Evolutionary conservation across 1,284 basidiomycete species (phyloP), one percentile per base, ranked within the genome.

Genomic region (Ganoderma multipileum): DNA sequence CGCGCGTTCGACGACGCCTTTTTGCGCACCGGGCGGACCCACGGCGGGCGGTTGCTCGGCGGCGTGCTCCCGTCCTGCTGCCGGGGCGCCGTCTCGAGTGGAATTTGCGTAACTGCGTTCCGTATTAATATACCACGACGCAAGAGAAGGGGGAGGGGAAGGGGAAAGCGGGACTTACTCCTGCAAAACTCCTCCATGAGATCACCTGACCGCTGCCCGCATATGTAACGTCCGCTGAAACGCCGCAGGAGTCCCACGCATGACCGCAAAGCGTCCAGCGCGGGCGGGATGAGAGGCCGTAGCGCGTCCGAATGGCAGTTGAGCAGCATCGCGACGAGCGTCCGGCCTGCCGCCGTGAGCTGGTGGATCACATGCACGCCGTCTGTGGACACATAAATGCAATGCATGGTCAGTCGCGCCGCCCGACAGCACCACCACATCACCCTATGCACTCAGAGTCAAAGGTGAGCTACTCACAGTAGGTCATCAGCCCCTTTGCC

Each of bases 321-420:
- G 59, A 96, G 84, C 23, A 96, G 83, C 69, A 96, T 88, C 18
- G 94, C 94, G 63, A 96, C 89, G 14, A 96, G 84, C 1, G 95
- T 95, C 59, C 95, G 88, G 5, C 95, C 95, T n/a, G 95, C 95
- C 76, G 96, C 95, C 1, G 95, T 96, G 63, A 96, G 83, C 79
- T 96, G 95, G 77, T 97, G 95, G 60, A 96, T 96, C 68, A 96
- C 95, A 78, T 96, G 95, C 1, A 96, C 95, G 5, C 95, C 95
- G 78, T 95, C 94, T 95, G 73, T 18, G 36, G 18, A 33, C 26
- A 3, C 50, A 39, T 54, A 64, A 57, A 68, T 52, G 61, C n/a
- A 23, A 65, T 58, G 61, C 47, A 26, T 26, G 11, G 23, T 52
- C 47, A 52, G 47, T 52, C 47, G 47, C 12, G 66, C 65, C 39